Percentiles rank a stretch among this genome's conserved stretches.
Evolutionary conservation across 1,284 basidiomycete genomes (phyloP).

Genomic region (Microbotryum saponariae): DNA sequence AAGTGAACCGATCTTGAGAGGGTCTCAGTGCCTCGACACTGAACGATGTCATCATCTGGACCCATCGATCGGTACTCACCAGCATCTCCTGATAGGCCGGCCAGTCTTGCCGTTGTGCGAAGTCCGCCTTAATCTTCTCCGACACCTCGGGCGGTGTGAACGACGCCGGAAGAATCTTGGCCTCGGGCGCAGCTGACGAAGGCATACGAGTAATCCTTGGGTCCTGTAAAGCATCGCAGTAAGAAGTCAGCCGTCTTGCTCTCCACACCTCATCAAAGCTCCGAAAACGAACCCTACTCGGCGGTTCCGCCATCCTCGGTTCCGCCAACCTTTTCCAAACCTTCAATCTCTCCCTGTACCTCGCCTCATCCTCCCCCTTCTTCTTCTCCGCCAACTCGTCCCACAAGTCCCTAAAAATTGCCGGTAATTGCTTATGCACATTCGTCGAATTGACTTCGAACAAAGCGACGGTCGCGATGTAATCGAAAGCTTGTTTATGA

Average conservation of each 20-base stretch:
- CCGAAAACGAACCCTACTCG: conserved; percentile 25
- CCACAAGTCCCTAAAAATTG: conserved; percentile 82
- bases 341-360: conserved; percentile 51
- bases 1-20: too few relatives aligned
- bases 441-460: conserved; percentile 37
- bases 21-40: neutral
- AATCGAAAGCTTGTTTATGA: conserved; percentile 77
- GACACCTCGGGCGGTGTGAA: conserved; percentile 15
- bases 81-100: conserved; percentile 78
- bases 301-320: conserved; percentile 33
- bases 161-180: neutral
- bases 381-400: conserved; percentile 70
- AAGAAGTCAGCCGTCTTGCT: neutral
- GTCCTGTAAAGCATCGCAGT: conserved; percentile 9
- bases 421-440: conserved; percentile 53
- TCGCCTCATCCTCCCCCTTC: conserved; percentile 55
- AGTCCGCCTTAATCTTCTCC: conserved; percentile 50
- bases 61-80: conserved; percentile 46
- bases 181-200: neutral
- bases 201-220: conserved; percentile 3
- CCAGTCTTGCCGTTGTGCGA: conserved; percentile 55
- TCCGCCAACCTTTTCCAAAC: conserved; percentile 56
- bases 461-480: conserved; percentile 76
- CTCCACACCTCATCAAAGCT: conserved; percentile 4
- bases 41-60: neutral